A percentile compares a stretch with the other conserved stretches of the same genome.
phyloP scores from a whole-genome alignment of 1,284 basidiomycete species.

The Dichomitus squalens region DNA sequence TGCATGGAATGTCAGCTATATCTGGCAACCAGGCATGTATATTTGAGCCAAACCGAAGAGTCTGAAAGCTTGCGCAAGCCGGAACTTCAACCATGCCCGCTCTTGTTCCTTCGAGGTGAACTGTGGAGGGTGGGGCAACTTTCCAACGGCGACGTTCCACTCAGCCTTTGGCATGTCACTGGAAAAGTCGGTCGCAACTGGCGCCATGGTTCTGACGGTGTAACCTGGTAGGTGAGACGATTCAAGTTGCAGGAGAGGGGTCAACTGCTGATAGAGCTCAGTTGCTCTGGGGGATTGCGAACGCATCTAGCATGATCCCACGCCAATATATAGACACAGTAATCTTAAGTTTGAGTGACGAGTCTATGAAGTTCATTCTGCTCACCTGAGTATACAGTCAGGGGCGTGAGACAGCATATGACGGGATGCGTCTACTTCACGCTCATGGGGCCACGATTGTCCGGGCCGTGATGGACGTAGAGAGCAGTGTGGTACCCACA shows the following conservation, averaged over 20 bases:
- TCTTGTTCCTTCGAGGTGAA: slow-evolving; percentile 46
- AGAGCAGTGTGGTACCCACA: too few species aligned
- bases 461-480: too few species aligned
- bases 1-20: slow-evolving; percentile 20
- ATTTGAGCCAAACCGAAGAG: slow-evolving; percentile 43
- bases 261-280: not conserved
- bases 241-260: not conserved
- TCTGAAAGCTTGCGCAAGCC: slow-evolving; percentile 53
- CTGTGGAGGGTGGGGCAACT: slow-evolving; percentile 26
- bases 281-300: too few species aligned
- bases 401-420: too few species aligned
- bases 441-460: too few species aligned
- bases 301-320: too few species aligned
- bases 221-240: not conserved
- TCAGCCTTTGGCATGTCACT: not conserved
- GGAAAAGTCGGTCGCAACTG: not conserved
- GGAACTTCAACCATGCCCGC: slow-evolving; percentile 52
- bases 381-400: too few species aligned
- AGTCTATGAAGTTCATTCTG: too few species aligned
- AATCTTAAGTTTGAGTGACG: too few species aligned
- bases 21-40: not conserved
- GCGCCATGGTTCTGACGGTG: slow-evolving; percentile 1
- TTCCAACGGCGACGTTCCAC: slow-evolving; percentile 6
- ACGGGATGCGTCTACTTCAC: too few species aligned
- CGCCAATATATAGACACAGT: too few species aligned